Evolutionary conservation across 495 filamentous ascomycete genomes (phyloP).

Genomic region (Sordaria brevicollis): DNA sequence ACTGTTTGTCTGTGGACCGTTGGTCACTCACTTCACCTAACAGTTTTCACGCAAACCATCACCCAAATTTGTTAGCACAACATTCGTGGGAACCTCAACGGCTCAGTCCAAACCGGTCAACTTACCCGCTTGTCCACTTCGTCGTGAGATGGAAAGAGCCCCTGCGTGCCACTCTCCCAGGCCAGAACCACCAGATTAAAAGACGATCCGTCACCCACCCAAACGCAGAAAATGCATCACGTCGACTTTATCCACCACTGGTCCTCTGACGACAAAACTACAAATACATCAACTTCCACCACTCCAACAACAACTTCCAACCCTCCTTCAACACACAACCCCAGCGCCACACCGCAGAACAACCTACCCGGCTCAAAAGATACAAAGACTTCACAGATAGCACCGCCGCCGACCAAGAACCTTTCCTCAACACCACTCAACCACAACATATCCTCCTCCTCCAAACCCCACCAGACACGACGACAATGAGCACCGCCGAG

Average conservation of each 20-base stretch:
- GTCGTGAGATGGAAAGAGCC: not conserved
- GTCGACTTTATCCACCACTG: slow-evolving; percentile 6
- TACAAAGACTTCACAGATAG: not conserved
- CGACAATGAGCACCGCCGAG: not conserved
- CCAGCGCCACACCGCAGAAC: not conserved
- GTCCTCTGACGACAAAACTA: slow-evolving; percentile 1
- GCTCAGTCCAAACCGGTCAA: not conserved
- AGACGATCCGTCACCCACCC: not conserved
- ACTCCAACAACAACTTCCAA: not conserved
- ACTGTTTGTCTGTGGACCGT: not conserved
- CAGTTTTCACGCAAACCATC: not conserved
- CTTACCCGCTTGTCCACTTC: not conserved
- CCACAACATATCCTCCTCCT: not conserved
- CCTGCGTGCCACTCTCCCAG: not conserved
- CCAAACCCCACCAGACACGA: not conserved
- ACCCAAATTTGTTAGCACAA: not conserved
- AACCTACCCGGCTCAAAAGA: not conserved
- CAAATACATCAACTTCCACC: not conserved
- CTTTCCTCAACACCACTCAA: not conserved
- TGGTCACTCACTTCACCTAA: not conserved
- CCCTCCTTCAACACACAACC: not conserved
- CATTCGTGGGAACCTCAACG: not conserved
- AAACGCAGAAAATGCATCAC: slow-evolving; percentile 1
- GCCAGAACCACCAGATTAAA: not conserved
- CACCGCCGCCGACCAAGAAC: no score